These are phyloP conservation scores for Rutstroemia sp. DNA, from an alignment of 2,329 filamentous ascomycete species.

Conservation along the genomic window DNA sequence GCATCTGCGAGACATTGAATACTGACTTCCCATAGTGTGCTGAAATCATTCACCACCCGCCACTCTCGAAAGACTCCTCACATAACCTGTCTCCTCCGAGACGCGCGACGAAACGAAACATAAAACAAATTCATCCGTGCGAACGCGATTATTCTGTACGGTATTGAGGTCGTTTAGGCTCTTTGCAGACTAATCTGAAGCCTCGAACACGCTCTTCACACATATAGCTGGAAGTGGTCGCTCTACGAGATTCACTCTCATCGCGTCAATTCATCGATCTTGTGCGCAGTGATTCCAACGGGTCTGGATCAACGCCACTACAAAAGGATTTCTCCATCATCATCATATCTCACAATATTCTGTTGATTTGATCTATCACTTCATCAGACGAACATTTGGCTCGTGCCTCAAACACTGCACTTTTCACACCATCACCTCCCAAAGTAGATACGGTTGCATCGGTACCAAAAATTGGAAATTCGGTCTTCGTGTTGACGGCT, in stretches of 20 bases:
- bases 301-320: background rate
- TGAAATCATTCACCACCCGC: background rate
- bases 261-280: background rate
- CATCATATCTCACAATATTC: background rate
- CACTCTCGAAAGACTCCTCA: background rate
- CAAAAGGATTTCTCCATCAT: background rate
- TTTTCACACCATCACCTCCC: slow-evolving; percentile 14
- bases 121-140: background rate
- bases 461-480: background rate
- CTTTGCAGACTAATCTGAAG: background rate
- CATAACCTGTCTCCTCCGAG: background rate
- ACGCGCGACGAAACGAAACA: background rate
- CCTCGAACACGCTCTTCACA: background rate
- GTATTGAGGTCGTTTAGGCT: background rate
- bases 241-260: background rate
- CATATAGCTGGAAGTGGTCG: background rate
- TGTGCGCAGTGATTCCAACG: background rate
- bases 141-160: background rate
- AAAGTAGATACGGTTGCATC: background rate
- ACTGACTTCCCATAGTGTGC: background rate
- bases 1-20: background rate
- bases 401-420: slow-evolving; percentile 27
- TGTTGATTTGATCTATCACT: slow-evolving; percentile 13
- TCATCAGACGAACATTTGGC: slow-evolving; percentile 28
- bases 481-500: background rate